These are phyloP conservation scores for Ploettnerulaceae sp. DNA, from an alignment of 2,329 filamentous ascomycete genomes.

Conservation along the genomic window DNA sequence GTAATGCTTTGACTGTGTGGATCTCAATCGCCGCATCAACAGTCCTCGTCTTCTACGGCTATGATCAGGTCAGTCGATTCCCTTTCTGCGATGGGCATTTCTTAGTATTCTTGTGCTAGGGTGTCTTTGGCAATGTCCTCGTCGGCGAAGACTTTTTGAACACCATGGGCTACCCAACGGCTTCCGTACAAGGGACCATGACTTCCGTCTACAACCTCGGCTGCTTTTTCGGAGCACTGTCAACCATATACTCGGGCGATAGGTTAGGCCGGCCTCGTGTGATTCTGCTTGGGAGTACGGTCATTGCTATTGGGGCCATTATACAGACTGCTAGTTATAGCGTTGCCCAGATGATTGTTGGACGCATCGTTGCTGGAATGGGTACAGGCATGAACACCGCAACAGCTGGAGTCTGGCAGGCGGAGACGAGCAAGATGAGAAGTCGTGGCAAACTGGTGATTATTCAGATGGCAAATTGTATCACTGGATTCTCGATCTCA, in stretches of 20 bases:
- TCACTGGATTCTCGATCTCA: conserved; percentile 50
- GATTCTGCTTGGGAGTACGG: conserved; percentile 47
- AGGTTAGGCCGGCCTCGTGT: conserved; percentile 50
- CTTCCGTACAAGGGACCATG: conserved; percentile 39
- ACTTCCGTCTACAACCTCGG: conserved; percentile 42
- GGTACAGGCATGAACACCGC: conserved; percentile 45
- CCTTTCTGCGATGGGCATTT: neutral
- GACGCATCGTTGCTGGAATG: conserved; percentile 33
- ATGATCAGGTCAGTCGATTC: conserved; percentile 35
- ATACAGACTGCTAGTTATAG: conserved; percentile 34
- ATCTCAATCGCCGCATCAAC: conserved; percentile 47
- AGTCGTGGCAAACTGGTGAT: conserved; percentile 26
- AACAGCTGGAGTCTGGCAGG: conserved; percentile 63
- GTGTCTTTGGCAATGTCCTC: conserved; percentile 38
- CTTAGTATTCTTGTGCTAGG: conserved; percentile 19
- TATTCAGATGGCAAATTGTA: conserved; percentile 45
- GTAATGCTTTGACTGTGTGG: conserved; percentile 47
- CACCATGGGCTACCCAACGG: conserved; percentile 37
- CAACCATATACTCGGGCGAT: conserved; percentile 47
- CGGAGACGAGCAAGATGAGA: conserved; percentile 23
- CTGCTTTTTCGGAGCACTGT: conserved; percentile 39
- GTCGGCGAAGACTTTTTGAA: conserved; percentile 41
- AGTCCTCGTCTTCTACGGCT: conserved; percentile 47
- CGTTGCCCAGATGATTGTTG: conserved; percentile 39
- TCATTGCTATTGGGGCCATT: conserved; percentile 24